Percentiles rank a stretch among this genome's conserved stretches.
Evolutionary conservation across 208 protist species (phyloP).

Genomic region (Leishmania martiniquensis): DNA sequence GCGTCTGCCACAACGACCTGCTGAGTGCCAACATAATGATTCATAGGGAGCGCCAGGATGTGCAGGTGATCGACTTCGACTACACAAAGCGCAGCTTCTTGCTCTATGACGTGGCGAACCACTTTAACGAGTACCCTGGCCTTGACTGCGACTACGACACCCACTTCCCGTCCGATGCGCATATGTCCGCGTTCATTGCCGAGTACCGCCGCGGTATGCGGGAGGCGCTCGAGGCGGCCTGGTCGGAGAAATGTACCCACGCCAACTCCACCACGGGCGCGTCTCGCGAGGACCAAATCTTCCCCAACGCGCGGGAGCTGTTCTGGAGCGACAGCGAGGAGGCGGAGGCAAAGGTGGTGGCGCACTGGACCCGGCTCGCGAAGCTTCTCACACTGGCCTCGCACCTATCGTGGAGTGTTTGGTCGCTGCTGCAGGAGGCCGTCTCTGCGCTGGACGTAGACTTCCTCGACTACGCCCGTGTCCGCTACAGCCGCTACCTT

Average conservation of each 20-base stretch:
- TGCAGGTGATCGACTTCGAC: conserved; percentile 95
- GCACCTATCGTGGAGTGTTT: conserved; percentile 85
- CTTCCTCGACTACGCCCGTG: conserved; percentile 80
- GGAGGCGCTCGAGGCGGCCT: conserved; percentile 36
- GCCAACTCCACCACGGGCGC: not conserved
- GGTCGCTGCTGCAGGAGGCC: conserved; percentile 89
- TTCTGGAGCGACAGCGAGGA: conserved; percentile 48
- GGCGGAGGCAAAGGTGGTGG: conserved; percentile 41
- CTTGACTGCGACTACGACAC: conserved; percentile 87
- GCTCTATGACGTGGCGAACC: conserved; percentile 92
- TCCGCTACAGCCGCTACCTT: conserved; percentile 69
- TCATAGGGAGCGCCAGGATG: conserved; percentile 37
- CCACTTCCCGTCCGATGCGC: conserved; percentile 80
- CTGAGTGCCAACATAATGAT: conserved; percentile 93
- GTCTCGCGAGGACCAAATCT: conserved; percentile 36
- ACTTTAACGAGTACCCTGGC: conserved; percentile 93
- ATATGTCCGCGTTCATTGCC: conserved; percentile 73
- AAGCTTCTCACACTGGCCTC: conserved; percentile 86
- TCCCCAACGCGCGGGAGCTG: conserved; percentile 44
- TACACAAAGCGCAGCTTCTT: conserved; percentile 89
- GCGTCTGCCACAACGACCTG: conserved; percentile 92
- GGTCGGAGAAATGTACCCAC: conserved; percentile 3
- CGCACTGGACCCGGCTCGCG: conserved; percentile 50
- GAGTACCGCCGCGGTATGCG: conserved; percentile 80
- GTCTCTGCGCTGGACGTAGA: conserved; percentile 89